Evolutionary conservation across 2,329 filamentous ascomycete genomes (phyloP), one percentile per base, ranked within the genome.

Genomic region (Chaetomium olivaceum): DNA sequence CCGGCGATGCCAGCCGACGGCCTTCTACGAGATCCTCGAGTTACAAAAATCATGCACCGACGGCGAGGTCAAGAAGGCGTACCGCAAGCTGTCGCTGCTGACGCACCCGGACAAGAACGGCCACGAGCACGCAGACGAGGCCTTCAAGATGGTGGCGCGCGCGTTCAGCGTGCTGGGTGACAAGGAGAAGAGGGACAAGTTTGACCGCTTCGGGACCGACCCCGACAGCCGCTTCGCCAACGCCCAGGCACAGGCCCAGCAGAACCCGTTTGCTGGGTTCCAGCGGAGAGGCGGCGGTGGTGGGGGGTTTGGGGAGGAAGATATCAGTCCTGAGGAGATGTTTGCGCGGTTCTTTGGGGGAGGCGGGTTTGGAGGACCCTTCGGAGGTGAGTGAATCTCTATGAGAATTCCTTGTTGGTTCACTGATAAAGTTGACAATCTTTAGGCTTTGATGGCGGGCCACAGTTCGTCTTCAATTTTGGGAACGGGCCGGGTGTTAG

Each of bases 31-130:
- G 77, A 98, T 99, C 72, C 81, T 99, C 58, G 88, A 90, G 68
- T 81, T 89, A 48, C 84, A 85, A 72, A 80, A 83, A 64, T 86
- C 88, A 23, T 89, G 87, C 73, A 87, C 87, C 58, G 94, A 98
- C 72, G 79, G 83, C 68, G 94, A 98, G 74, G 93, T 99, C 76
- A 99, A 98, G 79, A 98, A 98, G 82, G 94, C 95, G 7, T 99
- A 99, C 80, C 87, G 94, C 75, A 98, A 97, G 80, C 85, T 96
- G 76, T 95, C 91, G 76, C 82, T 99, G 74, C 84, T 98, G 75
- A 99, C 95, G 66, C 95, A 99, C 82, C 95, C 95, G 69, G 95
- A 99, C 83, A 99, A 99, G 83, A 99, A 99, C 83, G 93, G 93
- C 59, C 93, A 97, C 77, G 89, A 94, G 46, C 88, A 96, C 67